Evolutionary conservation across 1,139 yeast species (phyloP).

Genomic region (Kodamaea fungicola): DNA sequence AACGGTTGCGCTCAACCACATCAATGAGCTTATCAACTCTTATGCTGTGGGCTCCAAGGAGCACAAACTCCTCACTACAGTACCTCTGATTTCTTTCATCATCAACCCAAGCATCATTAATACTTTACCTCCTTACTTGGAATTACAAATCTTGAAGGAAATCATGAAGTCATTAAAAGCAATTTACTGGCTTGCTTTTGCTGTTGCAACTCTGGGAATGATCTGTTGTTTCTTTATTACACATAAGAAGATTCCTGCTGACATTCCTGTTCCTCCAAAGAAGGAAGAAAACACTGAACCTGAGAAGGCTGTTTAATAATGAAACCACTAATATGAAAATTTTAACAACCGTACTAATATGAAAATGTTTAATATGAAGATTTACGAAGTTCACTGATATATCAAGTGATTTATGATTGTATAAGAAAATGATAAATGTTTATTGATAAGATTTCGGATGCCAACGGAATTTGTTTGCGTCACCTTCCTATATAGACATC

Average conservation of each 20-base stretch:
- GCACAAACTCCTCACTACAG: slow-evolving; percentile 12
- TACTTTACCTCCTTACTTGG: slow-evolving; percentile 16
- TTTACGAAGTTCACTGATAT: no score
- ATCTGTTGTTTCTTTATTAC: slow-evolving; percentile 20
- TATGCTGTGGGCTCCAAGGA: slow-evolving; percentile 16
- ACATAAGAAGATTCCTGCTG: slow-evolving; percentile 16
- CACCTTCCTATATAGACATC: no score
- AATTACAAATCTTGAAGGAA: slow-evolving; percentile 21
- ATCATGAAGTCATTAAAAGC: slow-evolving; percentile 37
- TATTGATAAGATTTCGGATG: no score
- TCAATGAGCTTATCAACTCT: slow-evolving; percentile 10
- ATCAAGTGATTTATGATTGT: no score
- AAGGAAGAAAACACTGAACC: no score
- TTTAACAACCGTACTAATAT: no score
- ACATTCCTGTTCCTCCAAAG: no score
- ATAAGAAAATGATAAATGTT: no score
- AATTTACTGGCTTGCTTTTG: slow-evolving; percentile 39
- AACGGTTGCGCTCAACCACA: slow-evolving; percentile 20
- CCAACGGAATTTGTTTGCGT: no score
- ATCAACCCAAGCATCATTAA: slow-evolving; percentile 11
- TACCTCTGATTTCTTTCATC: slow-evolving; percentile 13
- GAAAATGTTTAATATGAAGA: no score
- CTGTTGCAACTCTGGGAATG: slow-evolving; percentile 27
- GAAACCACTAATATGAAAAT: no score
- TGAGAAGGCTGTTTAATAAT: no score